These are phyloP conservation scores for Pseudogymnoascus sp. DNA, from an alignment of 2,329 filamentous ascomycete species.

Conservation along the genomic window DNA sequence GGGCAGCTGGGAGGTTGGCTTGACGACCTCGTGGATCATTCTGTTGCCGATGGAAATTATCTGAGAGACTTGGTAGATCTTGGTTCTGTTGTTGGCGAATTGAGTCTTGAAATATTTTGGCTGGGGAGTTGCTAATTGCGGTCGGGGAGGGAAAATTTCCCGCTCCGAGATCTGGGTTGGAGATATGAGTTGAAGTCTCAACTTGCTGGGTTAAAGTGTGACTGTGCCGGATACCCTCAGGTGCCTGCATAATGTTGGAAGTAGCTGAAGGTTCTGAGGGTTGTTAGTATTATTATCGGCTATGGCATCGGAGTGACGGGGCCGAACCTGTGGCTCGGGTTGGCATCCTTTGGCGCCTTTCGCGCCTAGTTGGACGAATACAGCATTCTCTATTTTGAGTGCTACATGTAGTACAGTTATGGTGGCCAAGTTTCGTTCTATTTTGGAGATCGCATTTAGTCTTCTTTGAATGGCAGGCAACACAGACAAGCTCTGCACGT, in stretches of 20 bases:
- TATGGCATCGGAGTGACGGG: background rate
- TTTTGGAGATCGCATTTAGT: constrained; percentile 31
- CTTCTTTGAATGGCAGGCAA: constrained; percentile 31
- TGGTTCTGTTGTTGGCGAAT: background rate
- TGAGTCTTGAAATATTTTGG: background rate
- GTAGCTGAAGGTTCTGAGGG: background rate
- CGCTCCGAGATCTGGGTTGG: background rate
- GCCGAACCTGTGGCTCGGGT: background rate
- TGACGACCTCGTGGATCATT: background rate
- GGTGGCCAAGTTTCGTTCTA: background rate
- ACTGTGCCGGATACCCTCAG: background rate
- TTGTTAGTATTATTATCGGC: background rate
- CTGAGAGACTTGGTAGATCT: background rate
- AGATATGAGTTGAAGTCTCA: background rate
- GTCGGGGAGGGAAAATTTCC: background rate
- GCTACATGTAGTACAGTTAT: constrained; percentile 16
- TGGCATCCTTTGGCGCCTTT: background rate
- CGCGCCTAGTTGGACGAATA: background rate
- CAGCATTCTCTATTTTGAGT: constrained; percentile 25
- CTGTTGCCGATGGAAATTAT: background rate
- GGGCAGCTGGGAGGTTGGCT: background rate
- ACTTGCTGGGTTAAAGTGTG: background rate
- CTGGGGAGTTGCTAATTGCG: background rate
- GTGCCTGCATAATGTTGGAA: background rate
- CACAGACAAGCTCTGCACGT: constrained; percentile 28